phyloP scores from a whole-genome alignment of 352 stramenopile genomes.

The Phytophthora capsici region DNA sequence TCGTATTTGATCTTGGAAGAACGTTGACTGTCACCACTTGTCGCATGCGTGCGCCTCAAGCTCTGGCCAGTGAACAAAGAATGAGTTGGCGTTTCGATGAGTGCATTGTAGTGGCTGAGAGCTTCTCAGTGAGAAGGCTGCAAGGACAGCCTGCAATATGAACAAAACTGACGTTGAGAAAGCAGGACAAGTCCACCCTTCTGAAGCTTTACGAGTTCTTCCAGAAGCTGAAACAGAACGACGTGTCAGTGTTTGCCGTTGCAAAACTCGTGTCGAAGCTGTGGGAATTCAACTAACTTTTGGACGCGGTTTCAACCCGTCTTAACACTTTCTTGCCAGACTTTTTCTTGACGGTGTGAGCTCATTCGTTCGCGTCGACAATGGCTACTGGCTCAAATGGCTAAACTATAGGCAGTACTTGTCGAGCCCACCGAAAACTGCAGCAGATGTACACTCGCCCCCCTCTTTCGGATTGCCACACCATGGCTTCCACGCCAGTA shows the following conservation, averaged over 20 bases:
- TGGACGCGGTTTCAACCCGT: conserved; percentile 9
- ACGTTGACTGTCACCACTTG: no score
- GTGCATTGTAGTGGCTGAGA: background rate
- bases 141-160: conserved; percentile 15
- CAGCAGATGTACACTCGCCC: background rate
- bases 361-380: conserved; percentile 16
- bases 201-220: background rate
- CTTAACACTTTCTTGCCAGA: conserved; percentile 12
- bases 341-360: background rate
- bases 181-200: background rate
- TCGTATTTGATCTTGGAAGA: conserved; percentile 13
- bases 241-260: conserved; percentile 16
- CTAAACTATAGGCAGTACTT: conserved; percentile 3
- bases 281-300: conserved; percentile 1
- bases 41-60: conserved; percentile 20
- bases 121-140: no score
- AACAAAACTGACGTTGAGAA: conserved; percentile 14
- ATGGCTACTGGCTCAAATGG: conserved; percentile 16
- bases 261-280: conserved; percentile 1
- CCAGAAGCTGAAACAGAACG: background rate
- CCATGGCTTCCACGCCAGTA: conserved; percentile 16
- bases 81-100: background rate
- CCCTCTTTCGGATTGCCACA: conserved; percentile 14
- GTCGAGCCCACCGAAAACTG: conserved; percentile 7
- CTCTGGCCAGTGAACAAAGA: conserved; percentile 32